Percentiles rank a stretch among this genome's conserved stretches.
These are phyloP conservation scores for Trichoderma guizhouense DNA, from an alignment of 2,329 filamentous ascomycete genomes.

Conservation along the genomic window DNA sequence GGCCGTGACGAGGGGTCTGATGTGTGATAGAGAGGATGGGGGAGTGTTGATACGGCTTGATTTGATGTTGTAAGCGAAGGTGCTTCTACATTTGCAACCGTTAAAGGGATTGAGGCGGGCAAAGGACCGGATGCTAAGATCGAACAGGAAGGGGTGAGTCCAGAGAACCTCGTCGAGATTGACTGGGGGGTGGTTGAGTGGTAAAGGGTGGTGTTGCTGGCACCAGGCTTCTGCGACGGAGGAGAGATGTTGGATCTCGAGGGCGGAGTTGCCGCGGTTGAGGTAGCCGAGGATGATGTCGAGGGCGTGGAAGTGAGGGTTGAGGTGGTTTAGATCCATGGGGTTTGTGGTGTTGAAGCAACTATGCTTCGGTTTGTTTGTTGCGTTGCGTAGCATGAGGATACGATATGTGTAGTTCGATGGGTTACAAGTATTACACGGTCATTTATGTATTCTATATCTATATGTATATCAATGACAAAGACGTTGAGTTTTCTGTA, in stretches of 20 bases:
- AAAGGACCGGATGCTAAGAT: not conserved
- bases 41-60: not conserved
- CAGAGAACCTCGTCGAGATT: not conserved
- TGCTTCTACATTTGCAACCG: not conserved
- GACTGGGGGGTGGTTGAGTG: not conserved
- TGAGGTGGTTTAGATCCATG: not conserved
- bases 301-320: not conserved
- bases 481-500: not conserved
- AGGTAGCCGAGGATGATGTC: slow-evolving; percentile 2
- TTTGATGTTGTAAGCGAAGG: too few species aligned
- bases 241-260: not conserved
- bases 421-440: not conserved
- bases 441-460: not conserved
- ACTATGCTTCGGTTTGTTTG: not conserved
- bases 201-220: not conserved
- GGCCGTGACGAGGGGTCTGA: not conserved
- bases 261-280: not conserved
- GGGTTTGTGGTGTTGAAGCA: not conserved
- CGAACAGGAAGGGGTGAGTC: not conserved
- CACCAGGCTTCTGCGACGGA: not conserved
- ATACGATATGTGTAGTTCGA: not conserved
- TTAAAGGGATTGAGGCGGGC: not conserved
- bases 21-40: not conserved
- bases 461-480: not conserved
- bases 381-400: not conserved